Percentiles rank a stretch among this genome's conserved stretches.
Evolutionary conservation across 2,329 filamentous ascomycete genomes (phyloP).

Genomic region (Tolypocladium tropicale): DNA sequence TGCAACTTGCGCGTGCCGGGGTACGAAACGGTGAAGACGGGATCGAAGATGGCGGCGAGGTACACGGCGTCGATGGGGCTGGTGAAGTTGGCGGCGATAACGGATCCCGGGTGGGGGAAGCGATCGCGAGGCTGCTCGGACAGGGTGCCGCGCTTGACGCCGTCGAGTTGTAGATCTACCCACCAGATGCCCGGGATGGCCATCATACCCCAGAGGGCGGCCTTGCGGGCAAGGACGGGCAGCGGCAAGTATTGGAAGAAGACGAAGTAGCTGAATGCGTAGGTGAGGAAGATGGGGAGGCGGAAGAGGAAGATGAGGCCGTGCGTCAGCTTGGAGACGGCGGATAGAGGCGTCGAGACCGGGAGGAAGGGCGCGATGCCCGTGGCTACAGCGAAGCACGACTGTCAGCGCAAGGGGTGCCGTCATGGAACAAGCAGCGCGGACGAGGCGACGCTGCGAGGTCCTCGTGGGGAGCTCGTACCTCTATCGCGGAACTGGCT

Average conservation of each 20-base stretch:
- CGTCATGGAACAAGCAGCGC: background rate
- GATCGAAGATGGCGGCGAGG: conserved; percentile 91
- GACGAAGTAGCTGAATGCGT: conserved; percentile 63
- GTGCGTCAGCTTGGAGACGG: conserved; percentile 54
- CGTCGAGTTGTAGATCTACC: conserved; percentile 96
- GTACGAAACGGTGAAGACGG: conserved; percentile 82
- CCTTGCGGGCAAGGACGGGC: conserved; percentile 58
- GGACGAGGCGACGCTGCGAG: background rate
- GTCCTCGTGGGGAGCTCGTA: conserved; percentile 22
- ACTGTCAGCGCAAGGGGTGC: background rate
- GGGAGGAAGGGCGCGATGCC: conserved; percentile 95
- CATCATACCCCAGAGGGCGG: conserved; percentile 77
- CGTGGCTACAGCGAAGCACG: conserved; percentile 50
- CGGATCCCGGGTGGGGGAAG: conserved; percentile 66
- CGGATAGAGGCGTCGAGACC: conserved; percentile 53
- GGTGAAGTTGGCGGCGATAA: conserved; percentile 87
- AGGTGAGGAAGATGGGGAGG: conserved; percentile 63
- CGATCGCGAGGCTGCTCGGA: conserved; percentile 62
- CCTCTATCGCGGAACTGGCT: conserved; percentile 88
- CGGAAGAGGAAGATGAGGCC: conserved; percentile 70
- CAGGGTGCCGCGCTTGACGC: conserved; percentile 83
- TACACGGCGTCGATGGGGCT: conserved; percentile 90
- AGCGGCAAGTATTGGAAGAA: conserved; percentile 73
- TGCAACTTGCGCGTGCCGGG: conserved; percentile 64
- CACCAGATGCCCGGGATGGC: conserved; percentile 92